Conservation (phyloP, 2,329 filamentous ascomycete species). For the Chaetomium sp. region DNA sequence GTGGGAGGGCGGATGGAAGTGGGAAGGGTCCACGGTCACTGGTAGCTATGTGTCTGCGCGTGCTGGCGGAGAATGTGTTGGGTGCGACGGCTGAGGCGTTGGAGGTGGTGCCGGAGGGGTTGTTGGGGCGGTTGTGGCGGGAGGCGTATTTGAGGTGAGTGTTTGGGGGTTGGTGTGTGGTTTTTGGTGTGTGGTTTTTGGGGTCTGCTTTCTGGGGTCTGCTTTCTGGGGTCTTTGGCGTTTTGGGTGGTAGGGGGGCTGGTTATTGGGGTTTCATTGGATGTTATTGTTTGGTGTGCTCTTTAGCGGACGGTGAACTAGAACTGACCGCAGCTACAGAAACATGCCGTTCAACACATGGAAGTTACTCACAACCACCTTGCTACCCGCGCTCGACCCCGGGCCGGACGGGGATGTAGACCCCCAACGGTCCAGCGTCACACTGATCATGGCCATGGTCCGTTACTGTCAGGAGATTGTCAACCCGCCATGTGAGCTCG, state of each 20-base stretch:
- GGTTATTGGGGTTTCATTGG: no score
- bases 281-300: no score
- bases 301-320: conserved; percentile 4
- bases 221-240: no score
- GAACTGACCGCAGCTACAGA: neutral
- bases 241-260: no score
- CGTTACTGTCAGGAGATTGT: conserved; percentile 5
- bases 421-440: no score
- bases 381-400: neutral
- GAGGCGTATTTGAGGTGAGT: conserved; percentile 1
- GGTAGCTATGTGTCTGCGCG: conserved; percentile 4
- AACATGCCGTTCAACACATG: conserved; percentile 9
- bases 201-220: no score
- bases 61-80: conserved; percentile 10
- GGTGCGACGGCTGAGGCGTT: neutral
- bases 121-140: neutral
- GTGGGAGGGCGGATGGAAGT: neutral
- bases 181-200: no score
- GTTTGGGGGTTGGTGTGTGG: no score
- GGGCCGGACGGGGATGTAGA: no score
- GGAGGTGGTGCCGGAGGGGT: neutral
- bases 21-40: conserved; percentile 11
- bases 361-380: neutral
- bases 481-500: neutral
- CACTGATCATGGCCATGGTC: neutral